phyloP scores from a whole-genome alignment of 208 protist species.

The Novymonas esmeraldas region DNA sequence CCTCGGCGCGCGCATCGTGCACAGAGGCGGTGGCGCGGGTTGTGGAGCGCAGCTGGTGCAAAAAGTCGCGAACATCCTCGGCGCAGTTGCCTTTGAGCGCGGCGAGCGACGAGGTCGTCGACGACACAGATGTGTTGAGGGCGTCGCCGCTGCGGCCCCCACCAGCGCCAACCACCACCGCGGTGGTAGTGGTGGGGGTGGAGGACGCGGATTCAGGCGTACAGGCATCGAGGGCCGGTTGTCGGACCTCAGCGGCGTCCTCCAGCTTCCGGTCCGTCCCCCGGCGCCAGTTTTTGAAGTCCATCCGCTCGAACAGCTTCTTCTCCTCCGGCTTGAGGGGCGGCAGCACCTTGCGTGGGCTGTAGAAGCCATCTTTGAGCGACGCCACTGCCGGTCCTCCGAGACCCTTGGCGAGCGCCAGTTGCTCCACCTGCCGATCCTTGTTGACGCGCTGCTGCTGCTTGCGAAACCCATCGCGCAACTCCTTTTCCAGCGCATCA shows the following conservation, averaged over 20 bases:
- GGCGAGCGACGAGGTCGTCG: background rate
- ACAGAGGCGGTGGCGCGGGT: conserved; percentile 15
- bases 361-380: conserved; percentile 59
- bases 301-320: conserved; percentile 34
- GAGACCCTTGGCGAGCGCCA: conserved; percentile 76
- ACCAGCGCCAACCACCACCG: too few species aligned
- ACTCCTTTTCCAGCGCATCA: conserved; percentile 39
- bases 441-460: conserved; percentile 43
- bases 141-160: background rate
- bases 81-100: conserved; percentile 15
- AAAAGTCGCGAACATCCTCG: conserved; percentile 5
- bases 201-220: too few species aligned
- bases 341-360: conserved; percentile 57
- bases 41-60: conserved; percentile 22
- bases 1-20: conserved; percentile 47
- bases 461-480: conserved; percentile 64
- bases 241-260: background rate
- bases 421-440: conserved; percentile 51
- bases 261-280: background rate
- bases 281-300: conserved; percentile 30
- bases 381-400: conserved; percentile 55
- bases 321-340: conserved; percentile 43
- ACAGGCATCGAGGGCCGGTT: background rate
- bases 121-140: background rate
- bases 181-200: too few species aligned